Evolutionary conservation across 495 filamentous ascomycete species (phyloP), one percentile per base, ranked within the genome.

Genomic region (Penicillium pancosmium): DNA sequence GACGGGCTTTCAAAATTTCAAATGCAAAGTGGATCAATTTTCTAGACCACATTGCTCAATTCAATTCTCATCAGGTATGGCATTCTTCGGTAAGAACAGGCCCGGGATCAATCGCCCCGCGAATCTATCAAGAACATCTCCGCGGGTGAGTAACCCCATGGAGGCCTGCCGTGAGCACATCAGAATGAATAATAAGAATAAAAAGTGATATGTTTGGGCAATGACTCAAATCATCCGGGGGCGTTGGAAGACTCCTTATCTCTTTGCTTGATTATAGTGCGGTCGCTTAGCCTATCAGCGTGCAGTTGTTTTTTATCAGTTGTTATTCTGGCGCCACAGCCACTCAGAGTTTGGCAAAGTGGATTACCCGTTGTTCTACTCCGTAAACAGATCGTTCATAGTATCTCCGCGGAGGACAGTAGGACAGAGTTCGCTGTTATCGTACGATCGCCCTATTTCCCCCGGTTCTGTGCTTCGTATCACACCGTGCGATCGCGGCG

Each of bases 391-490:
- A 44, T 16, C 15, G 12, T 27, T 12, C 6, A 10, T 27, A 27
- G 2, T 3, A 65, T 58, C 59, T 65, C 63, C 63, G 63, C 63
- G 63, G 63, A 62, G 48, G 5, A 49, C 10, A 27, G 46, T 48
- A 23, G 21, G 46, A 23, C 11, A 48, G 19, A 48, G 46, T 19
- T 44, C 15, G 19, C 19, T 4, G 16, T 50, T 54, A 57, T 60
- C 54, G 43, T 19, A 41, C 19, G 48, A 55, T 57, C 44, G 19
- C 19, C 59, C 58, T 64, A 56, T 35, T 65, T 53, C 40, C 47
- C 33, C 59, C 59, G 59, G 18, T 4, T 48, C 11, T 48, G 46
- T 48, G 31, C 4, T 48, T 4, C 23, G 46, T 48, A 48, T 25
- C 46, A 25, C 46, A 12, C 10, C 1, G 21, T 10, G 11, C 8